These are phyloP conservation scores for Amborella trichopoda DNA, from an alignment of 164 flowering plant genomes.

Conservation along the genomic window DNA sequence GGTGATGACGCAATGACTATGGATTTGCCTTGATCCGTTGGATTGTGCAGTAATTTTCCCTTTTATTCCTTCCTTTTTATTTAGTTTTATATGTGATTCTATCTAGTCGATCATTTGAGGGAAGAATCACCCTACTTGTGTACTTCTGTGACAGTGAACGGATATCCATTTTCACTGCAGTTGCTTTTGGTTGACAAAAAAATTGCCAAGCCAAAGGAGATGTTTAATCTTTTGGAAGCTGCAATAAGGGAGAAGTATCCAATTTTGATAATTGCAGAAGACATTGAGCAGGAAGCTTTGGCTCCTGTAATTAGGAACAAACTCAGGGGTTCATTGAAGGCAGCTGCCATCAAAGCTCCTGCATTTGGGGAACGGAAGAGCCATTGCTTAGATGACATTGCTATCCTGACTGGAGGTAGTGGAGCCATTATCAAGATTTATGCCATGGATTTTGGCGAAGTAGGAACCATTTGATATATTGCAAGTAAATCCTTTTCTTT, in stretches of 20 bases:
- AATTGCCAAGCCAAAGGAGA: conserved; percentile 52
- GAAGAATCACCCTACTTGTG: no score
- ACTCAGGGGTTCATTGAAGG: conserved; percentile 59
- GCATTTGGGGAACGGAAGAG: conserved; percentile 85
- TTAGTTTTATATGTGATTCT: no score
- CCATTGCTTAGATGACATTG: conserved; percentile 84
- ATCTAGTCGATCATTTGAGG: no score
- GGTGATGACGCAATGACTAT: no score
- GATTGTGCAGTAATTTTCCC: no score
- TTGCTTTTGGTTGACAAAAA: conserved; percentile 84
- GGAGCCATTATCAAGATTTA: conserved; percentile 1
- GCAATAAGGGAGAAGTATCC: conserved; percentile 76
- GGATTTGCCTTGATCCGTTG: no score
- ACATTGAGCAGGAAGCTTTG: conserved; percentile 70
- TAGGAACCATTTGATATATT: no score
- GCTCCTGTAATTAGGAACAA: conserved; percentile 81
- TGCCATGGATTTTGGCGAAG: no score
- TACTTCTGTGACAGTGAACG: no score
- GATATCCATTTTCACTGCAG: conserved; percentile 57
- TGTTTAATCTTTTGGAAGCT: conserved; percentile 59
- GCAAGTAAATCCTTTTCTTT: no score
- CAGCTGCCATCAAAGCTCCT: conserved; percentile 87
- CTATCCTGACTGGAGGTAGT: conserved; percentile 82
- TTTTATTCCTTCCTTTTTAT: no score
- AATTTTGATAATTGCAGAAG: conserved; percentile 67